Evolutionary conservation across 2,329 filamentous ascomycete species (phyloP), one percentile per base, ranked within the genome.

Genomic region (Emergomyces pasteurianus): DNA sequence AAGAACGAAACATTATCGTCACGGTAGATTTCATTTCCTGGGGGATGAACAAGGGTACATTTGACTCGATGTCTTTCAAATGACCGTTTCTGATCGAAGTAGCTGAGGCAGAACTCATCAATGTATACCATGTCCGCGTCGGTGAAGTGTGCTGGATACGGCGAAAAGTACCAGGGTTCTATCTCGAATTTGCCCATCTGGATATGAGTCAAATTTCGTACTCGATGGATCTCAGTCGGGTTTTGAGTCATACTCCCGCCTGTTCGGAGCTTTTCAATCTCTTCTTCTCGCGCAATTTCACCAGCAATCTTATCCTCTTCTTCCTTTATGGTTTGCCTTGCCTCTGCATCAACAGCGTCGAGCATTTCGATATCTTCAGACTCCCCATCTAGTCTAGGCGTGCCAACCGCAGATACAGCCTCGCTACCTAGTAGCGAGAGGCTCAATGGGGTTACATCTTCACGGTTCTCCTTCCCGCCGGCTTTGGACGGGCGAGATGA

Each of bases 191-290:
- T 86, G 52, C 94, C 95, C 80, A 99, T 97, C 72, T 97, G 92
- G 3, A 99, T 87, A 66, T 88, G 92, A 60, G 89, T 90, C 66
- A 99, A 86, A 71, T 99, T 99, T 69, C 94, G 87, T 60, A 99
- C 95, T 59, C 95, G 88, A 28, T 92, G 92, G 63, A 99, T 91
- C 71, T 99, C 95, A 14, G 92, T 91, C 61, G 95, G 94, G 66
- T 97, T 97, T 72, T 99, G 95, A 12, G 95, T 99, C 94, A 99
- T 97, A 63, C 91, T 96, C 38, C 94, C 95, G 28, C 90, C 89
- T 3, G 91, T 96, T 47, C 94, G 86, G 10, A 99, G 81, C 72
- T 96, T 96, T 73, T 99, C 94, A 61, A 97, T 96, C 73, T 99
- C 94, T 65, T 95, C 89, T 72, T 95, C 89, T 57, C 64, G 87